These are phyloP conservation scores for Pyronema omphalodes DNA, from an alignment of 495 filamentous ascomycete genomes.

Conservation along the genomic window DNA sequence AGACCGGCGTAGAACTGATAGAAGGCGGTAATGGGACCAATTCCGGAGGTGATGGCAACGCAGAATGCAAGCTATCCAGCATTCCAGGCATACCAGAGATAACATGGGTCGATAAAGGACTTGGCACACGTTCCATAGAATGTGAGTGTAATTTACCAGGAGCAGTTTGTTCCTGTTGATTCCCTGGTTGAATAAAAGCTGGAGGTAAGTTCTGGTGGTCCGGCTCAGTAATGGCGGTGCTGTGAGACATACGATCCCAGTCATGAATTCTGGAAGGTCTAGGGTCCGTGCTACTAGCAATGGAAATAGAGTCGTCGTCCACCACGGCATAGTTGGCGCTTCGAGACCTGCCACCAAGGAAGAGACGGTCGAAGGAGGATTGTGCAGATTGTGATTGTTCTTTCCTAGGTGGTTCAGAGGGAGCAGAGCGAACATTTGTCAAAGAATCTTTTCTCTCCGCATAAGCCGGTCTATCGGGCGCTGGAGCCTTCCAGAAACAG, in stretches of 20 bases:
- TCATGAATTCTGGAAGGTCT: constrained; percentile 18
- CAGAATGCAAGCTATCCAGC: constrained; percentile 9
- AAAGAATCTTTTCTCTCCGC: constrained; percentile 16
- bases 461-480: constrained; percentile 25
- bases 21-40: constrained; percentile 18
- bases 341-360: constrained; percentile 15
- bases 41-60: constrained; percentile 14
- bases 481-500: constrained; percentile 81
- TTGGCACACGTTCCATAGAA: constrained; percentile 21
- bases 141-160: constrained; percentile 18
- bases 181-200: too few relatives aligned
- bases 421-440: constrained; percentile 2
- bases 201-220: too few relatives aligned
- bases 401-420: constrained; percentile 8
- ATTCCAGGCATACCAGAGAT: constrained; percentile 17
- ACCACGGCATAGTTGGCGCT: constrained; percentile 12
- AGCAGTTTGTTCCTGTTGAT: constrained; percentile 12
- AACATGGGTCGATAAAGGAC: constrained; percentile 20
- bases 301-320: constrained; percentile 15
- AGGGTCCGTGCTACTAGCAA: constrained; percentile 12
- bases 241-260: constrained; percentile 11
- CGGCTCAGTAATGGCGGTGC: too few relatives aligned
- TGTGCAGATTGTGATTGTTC: constrained; percentile 16
- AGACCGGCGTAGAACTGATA: constrained; percentile 14
- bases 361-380: constrained; percentile 17